Evolutionary conservation across 225 moss, liverwort and hornwort species (phyloP).

Genomic region (Bryoerythrophyllum caledonicum): DNA sequence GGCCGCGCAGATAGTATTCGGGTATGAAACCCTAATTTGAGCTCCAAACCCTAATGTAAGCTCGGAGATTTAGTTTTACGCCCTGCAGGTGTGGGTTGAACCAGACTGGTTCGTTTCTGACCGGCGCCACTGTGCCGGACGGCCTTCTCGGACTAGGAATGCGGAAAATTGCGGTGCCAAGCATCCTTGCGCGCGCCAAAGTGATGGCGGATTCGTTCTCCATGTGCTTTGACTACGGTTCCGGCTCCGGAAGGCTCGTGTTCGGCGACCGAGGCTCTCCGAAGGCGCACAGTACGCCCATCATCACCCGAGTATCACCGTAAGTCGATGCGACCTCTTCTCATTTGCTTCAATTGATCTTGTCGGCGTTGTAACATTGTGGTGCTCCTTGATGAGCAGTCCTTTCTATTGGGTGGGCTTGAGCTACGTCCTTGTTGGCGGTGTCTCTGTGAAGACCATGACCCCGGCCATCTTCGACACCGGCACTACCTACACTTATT

Average conservation of each 20-base stretch:
- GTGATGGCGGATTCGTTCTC: constrained; percentile 48
- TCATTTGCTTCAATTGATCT: neutral
- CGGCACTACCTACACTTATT: constrained; percentile 53
- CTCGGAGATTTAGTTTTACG: neutral
- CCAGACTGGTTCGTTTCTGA: constrained; percentile 39
- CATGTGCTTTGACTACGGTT: constrained; percentile 42
- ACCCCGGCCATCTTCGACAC: constrained; percentile 45
- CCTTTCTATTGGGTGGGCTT: constrained; percentile 48
- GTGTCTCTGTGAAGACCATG: constrained; percentile 14
- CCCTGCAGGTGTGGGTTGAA: constrained; percentile 50
- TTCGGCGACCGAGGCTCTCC: constrained; percentile 51
- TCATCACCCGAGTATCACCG: constrained; percentile 26
- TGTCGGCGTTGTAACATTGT: too few relatives aligned
- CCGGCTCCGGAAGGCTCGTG: constrained; percentile 49
- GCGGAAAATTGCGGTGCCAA: constrained; percentile 33
- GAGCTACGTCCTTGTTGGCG: constrained; percentile 36
- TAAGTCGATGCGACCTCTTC: constrained; percentile 23
- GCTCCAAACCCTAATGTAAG: neutral
- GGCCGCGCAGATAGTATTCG: constrained; percentile 22
- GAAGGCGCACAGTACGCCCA: constrained; percentile 35
- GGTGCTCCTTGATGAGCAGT: constrained; percentile 13
- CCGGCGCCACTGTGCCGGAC: constrained; percentile 33
- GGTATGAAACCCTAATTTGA: constrained; percentile 24
- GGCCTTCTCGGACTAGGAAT: constrained; percentile 55
- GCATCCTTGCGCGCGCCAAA: constrained; percentile 38